A percentile compares a stretch with the other conserved stretches of the same genome.
Evolutionary conservation across 2,329 filamentous ascomycete genomes (phyloP).

Genomic region (Blastomyces percursus): DNA sequence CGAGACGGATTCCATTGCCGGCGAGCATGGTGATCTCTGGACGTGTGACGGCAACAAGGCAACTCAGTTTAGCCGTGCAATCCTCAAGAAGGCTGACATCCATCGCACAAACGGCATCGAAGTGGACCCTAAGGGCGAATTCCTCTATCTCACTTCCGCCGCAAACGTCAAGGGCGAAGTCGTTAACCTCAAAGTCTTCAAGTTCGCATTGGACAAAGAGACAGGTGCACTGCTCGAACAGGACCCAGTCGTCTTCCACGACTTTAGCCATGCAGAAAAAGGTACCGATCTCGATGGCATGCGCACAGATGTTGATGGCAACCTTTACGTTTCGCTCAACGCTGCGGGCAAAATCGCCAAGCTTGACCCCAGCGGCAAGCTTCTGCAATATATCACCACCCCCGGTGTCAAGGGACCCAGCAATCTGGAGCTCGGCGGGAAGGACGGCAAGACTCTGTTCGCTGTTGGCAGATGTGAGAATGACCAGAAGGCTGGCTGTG

Average conservation of each 20-base stretch:
- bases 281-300: conserved; percentile 5
- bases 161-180: neutral
- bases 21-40: conserved; percentile 3
- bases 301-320: conserved; percentile 5
- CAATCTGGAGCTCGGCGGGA: conserved; percentile 3
- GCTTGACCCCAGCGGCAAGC: neutral
- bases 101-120: conserved; percentile 7
- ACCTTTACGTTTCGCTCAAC: conserved; percentile 3
- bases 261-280: neutral
- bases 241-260: neutral
- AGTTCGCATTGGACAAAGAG: conserved; percentile 1
- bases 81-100: conserved; percentile 4
- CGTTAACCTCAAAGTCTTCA: neutral
- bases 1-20: neutral
- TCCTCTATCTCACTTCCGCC: conserved; percentile 4
- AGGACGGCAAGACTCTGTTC: conserved; percentile 1
- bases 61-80: neutral
- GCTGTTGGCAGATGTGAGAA: conserved; percentile 2
- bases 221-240: neutral
- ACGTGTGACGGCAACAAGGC: conserved; percentile 3
- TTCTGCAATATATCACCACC: neutral
- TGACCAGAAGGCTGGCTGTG: neutral
- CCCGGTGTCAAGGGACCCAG: conserved; percentile 1
- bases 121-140: neutral
- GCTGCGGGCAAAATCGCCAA: neutral